Percentiles rank a stretch among this genome's conserved stretches.
Conservation (phyloP, 148 eudicot genomes). For the Spergularia bocconei region DNA sequence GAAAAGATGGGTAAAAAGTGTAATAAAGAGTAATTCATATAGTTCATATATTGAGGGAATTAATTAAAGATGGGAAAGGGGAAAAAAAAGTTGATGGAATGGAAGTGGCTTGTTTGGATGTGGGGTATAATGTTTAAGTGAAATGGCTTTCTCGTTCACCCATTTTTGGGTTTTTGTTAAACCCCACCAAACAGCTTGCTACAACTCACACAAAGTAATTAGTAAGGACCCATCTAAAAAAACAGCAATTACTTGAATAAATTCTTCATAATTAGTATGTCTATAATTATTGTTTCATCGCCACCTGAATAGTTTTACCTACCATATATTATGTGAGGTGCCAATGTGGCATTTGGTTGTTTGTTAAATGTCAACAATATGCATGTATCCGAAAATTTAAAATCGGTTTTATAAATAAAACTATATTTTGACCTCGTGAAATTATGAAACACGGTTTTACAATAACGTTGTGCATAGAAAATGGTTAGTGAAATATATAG, state of each 20-base stretch:
- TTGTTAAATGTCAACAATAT: too few species aligned
- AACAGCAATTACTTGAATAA: slow-evolving; percentile 20
- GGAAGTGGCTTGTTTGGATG: slow-evolving; percentile 18
- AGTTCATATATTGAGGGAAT: neutral
- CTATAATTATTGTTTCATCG: too few species aligned
- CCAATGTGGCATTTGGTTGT: too few species aligned
- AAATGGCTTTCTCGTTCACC: neutral
- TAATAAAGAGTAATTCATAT: neutral
- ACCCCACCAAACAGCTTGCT: slow-evolving; percentile 28
- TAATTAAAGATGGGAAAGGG: neutral
- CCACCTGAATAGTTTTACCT: too few species aligned
- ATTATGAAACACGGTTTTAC: too few species aligned
- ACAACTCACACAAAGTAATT: slow-evolving; percentile 25
- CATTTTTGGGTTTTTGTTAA: slow-evolving; percentile 17
- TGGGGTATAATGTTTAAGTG: slow-evolving; percentile 8
- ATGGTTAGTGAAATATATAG: too few species aligned
- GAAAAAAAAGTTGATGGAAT: slow-evolving; percentile 11
- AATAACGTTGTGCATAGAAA: too few species aligned
- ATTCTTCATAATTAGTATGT: neutral
- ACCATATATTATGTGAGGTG: too few species aligned
- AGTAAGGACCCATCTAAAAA: slow-evolving; percentile 21
- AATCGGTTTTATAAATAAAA: too few species aligned
- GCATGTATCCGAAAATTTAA: too few species aligned
- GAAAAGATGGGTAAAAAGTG: slow-evolving; percentile 15
- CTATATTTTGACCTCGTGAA: too few species aligned